Evolutionary conservation across 139 green algal genomes (phyloP).

Genomic region (Chlamydomonas asymmetrica): DNA sequence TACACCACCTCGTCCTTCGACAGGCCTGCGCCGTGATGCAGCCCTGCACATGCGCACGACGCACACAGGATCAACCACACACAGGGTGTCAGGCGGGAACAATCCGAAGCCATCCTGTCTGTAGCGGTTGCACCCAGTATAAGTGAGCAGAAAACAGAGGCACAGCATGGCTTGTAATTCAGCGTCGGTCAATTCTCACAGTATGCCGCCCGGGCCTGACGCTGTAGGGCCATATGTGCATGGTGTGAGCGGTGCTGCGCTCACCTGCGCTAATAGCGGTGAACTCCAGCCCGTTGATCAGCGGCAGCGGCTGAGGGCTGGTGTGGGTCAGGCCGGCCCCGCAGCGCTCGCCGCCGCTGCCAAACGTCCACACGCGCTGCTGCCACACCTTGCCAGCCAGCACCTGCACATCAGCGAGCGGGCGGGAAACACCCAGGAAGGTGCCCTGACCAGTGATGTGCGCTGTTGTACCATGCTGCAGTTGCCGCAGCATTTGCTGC

Average conservation of each 20-base stretch:
- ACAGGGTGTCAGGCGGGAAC: not conserved
- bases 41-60: not conserved
- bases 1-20: conserved; percentile 16
- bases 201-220: too few species aligned
- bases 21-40: conserved; percentile 18
- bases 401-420: too few species aligned
- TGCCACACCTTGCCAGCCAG: too few species aligned
- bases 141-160: not conserved
- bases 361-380: conserved; percentile 39
- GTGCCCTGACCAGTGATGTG: too few species aligned
- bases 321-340: conserved; percentile 20
- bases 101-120: not conserved
- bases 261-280: conserved; percentile 22
- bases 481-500: too few species aligned
- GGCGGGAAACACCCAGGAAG: too few species aligned
- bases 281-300: conserved; percentile 35
- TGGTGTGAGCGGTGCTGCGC: not conserved
- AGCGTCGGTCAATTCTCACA: too few species aligned
- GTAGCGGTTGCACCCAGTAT: not conserved
- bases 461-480: too few species aligned
- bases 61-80: not conserved
- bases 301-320: conserved; percentile 27
- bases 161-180: not conserved
- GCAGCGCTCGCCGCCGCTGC: not conserved
- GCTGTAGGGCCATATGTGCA: not conserved